These are phyloP conservation scores for Scenedesmus sp. DNA, from an alignment of 163 green algal species.

Conservation along the genomic window DNA sequence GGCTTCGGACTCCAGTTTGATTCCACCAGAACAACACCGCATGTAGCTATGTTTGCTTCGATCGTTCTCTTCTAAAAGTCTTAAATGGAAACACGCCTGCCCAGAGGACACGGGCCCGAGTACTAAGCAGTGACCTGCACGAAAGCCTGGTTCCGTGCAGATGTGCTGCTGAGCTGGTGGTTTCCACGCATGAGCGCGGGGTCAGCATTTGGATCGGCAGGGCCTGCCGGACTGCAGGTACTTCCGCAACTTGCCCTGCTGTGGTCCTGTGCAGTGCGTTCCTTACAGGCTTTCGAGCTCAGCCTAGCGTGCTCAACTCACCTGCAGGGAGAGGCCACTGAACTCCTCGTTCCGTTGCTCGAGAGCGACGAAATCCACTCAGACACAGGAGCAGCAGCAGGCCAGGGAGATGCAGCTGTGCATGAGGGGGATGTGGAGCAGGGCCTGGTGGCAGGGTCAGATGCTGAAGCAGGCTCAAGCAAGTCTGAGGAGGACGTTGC, in stretches of 20 bases:
- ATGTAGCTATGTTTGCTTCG: neutral
- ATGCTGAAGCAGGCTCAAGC: slow-evolving; percentile 20
- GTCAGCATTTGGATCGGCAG: neutral
- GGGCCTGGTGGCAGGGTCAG: slow-evolving; percentile 38
- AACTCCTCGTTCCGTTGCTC: slow-evolving; percentile 30
- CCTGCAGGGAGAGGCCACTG: neutral
- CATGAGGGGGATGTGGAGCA: slow-evolving; percentile 28
- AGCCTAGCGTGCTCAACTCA: neutral
- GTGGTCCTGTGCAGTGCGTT: neutral
- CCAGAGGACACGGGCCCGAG: neutral
- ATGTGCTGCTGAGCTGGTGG: neutral
- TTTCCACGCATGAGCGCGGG: neutral
- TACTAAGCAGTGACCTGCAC: neutral
- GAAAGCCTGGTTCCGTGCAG: neutral
- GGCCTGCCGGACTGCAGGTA: neutral
- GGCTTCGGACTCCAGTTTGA: neutral
- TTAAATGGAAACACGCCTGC: neutral
- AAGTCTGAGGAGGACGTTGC: slow-evolving; percentile 33
- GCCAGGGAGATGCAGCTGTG: neutral
- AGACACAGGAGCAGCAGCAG: slow-evolving; percentile 12
- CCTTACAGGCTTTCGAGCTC: neutral
- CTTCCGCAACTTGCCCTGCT: neutral
- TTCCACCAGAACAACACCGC: neutral
- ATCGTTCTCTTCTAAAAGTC: neutral
- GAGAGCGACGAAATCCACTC: slow-evolving; percentile 29